Percentiles rank a stretch among this genome's conserved stretches.
phyloP scores from a whole-genome alignment of 345 rosid species.

The Dipteronia dyeriana region DNA sequence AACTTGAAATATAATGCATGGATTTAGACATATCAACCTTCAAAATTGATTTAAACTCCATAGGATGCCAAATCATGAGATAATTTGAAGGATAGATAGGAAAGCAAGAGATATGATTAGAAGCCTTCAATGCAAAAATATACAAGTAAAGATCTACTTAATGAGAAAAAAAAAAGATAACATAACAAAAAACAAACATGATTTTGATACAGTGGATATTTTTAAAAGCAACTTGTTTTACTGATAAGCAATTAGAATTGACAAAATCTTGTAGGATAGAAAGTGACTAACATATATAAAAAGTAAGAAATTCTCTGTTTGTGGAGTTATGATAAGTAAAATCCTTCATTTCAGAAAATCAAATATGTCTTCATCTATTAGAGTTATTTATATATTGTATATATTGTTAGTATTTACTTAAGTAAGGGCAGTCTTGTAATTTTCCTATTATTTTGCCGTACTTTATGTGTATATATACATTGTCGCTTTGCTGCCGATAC shows the following conservation, averaged over 20 bases:
- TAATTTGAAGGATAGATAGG: neutral
- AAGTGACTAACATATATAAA: neutral
- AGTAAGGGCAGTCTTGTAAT: too few relatives aligned
- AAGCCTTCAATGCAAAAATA: neutral
- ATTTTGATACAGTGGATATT: neutral
- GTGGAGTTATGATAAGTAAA: neutral
- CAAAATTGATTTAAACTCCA: neutral
- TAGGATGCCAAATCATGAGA: neutral
- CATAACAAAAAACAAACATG: neutral
- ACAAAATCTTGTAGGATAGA: neutral
- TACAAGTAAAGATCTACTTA: neutral
- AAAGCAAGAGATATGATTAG: neutral
- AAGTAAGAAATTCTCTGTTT: conserved; percentile 1
- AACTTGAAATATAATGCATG: too few relatives aligned
- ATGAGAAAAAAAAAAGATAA: neutral
- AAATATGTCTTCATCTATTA: neutral
- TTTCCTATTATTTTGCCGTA: too few relatives aligned
- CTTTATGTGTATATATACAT: too few relatives aligned
- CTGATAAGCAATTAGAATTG: neutral
- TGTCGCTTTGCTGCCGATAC: too few relatives aligned
- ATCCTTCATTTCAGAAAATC: neutral
- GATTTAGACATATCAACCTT: neutral
- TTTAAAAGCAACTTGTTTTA: neutral
- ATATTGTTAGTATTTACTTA: too few relatives aligned
- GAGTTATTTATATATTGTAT: too few relatives aligned